phyloP scores from a whole-genome alignment of 1,284 basidiomycete species.

The Sanghuangporus baumii region DNA sequence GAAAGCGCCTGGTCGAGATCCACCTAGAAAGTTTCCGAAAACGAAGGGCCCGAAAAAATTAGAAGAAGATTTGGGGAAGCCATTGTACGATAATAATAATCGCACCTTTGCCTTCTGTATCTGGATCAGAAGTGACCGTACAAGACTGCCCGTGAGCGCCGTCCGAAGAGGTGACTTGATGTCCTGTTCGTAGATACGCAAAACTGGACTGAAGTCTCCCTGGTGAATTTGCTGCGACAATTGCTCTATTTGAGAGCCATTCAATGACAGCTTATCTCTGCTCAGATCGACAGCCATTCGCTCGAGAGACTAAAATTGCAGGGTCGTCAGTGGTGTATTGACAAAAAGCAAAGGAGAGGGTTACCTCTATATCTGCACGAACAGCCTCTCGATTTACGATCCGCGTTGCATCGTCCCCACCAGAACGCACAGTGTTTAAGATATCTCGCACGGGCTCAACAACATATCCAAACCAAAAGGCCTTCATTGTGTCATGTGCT shows the following conservation, averaged over 20 bases:
- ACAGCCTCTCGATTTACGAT: constrained; percentile 77
- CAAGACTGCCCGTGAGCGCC: constrained; percentile 74
- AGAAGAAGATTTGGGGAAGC: neutral
- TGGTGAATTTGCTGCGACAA: constrained; percentile 64
- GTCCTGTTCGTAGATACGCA: constrained; percentile 89
- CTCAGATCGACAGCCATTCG: constrained; percentile 89
- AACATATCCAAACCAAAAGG: constrained; percentile 84
- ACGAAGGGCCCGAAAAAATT: neutral
- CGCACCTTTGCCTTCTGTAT: constrained; percentile 93
- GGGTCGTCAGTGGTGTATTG: neutral
- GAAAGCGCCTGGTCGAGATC: constrained; percentile 86
- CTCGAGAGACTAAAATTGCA: constrained; percentile 67
- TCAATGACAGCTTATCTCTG: constrained; percentile 69
- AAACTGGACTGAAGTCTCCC: constrained; percentile 86
- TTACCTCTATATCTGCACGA: constrained; percentile 71
- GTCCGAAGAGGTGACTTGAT: constrained; percentile 84
- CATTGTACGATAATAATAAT: constrained; percentile 5
- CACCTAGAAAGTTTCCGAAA: constrained; percentile 44
- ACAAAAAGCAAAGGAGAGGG: neutral
- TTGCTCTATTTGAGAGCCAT: constrained; percentile 53
- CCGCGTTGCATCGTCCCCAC: constrained; percentile 59
- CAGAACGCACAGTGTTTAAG: constrained; percentile 76
- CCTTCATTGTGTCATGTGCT: constrained; percentile 61
- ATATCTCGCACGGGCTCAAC: constrained; percentile 84
- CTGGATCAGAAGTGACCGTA: constrained; percentile 88